Evolutionary conservation across 140 eudicot species (phyloP), one percentile per base, ranked within the genome.

Genomic region (Stevia rebaudiana): DNA sequence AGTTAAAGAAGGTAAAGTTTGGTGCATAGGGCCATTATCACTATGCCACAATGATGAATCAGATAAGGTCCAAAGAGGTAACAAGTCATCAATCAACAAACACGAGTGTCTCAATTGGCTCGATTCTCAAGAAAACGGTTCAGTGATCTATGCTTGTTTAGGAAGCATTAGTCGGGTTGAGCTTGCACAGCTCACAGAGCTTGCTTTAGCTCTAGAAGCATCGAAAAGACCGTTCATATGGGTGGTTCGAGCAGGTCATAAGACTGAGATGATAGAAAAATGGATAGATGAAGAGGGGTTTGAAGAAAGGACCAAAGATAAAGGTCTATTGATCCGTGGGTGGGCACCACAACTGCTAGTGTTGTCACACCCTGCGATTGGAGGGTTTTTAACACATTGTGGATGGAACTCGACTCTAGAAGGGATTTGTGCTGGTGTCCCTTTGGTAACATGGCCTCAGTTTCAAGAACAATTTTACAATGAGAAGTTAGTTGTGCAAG

Each of bases 11-110:
- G 82, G 53, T 64, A 76, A 64, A 48, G 73, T 70, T 70, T 78
- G 74, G 70, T 84, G 87, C 72, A 60, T 84, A 12, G 92, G 92
- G 43, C 92, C 92, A 10, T 55, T 84, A 13, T 81, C 79, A 0
- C 46, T 81, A 7, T 75, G 80, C 56, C 66, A 70, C 30, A 69
- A 72, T 6, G 80, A 84, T 19, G 70, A 3, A 6, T 56, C 39
- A 22, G 86, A 81, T 18, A 75, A 51, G 44, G 71, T 70, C 36
- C 65, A 78, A 18, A 78, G 87, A 60, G 87, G 91, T 18, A 81
- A 75, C 50, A 71, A 60, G 44, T 69, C 82, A 8, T 71, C 87
- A 16, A 67, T 78, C 36, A 68, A 70, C 62, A 25, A 41, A 15
- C 42, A 69, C 16, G 30, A 72, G 11, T 74, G 82, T 58, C 42